These are phyloP conservation scores for Larix sibirica DNA, from an alignment of 83 land plant species.

Conservation along the genomic window DNA sequence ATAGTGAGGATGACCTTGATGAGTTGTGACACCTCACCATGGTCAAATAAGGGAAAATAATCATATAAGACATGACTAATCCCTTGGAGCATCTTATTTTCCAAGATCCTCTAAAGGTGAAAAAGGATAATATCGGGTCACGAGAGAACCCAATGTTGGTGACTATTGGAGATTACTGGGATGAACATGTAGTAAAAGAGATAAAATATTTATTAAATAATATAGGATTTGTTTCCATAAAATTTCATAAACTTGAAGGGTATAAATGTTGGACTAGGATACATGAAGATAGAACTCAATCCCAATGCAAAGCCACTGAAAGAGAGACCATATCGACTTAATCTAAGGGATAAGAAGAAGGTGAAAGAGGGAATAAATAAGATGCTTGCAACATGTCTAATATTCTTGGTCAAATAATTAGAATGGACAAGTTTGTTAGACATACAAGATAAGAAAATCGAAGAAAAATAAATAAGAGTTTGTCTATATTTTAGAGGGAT, in stretches of 20 bases:
- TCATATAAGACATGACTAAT: too few relatives aligned
- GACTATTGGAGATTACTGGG: background rate
- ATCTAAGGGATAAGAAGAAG: background rate
- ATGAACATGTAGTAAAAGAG: background rate
- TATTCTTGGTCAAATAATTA: background rate
- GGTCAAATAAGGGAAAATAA: too few relatives aligned
- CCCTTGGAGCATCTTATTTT: too few relatives aligned
- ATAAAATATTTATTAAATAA: background rate
- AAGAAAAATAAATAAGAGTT: background rate
- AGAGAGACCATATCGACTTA: background rate
- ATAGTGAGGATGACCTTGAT: too few relatives aligned
- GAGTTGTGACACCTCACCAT: too few relatives aligned
- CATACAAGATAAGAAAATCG: background rate
- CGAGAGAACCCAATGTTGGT: background rate
- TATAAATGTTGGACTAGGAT: background rate
- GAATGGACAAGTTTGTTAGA: background rate
- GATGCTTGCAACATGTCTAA: background rate
- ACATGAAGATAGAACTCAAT: background rate
- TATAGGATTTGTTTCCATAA: background rate
- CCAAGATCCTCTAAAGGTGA: background rate
- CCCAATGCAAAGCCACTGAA: background rate
- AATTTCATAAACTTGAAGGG: background rate
- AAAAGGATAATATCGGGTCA: background rate
- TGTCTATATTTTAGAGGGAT: background rate
- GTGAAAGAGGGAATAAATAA: background rate